phyloP scores from a whole-genome alignment of 2,329 filamentous ascomycete species.

The Botrytis deweyae region DNA sequence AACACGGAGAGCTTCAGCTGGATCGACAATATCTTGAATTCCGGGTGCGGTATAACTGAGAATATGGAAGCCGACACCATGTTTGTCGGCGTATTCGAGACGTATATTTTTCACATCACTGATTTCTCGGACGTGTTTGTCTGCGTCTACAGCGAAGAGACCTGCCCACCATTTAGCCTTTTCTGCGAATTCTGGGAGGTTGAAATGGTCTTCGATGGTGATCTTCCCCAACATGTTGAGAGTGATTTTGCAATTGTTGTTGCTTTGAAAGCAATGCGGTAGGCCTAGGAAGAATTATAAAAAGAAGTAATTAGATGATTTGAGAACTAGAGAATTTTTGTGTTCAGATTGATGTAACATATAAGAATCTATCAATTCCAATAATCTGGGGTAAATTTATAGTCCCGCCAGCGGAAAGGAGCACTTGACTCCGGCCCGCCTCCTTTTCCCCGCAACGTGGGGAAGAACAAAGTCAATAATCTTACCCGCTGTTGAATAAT shows the following conservation, averaged over 20 bases:
- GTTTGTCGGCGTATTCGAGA: slow-evolving; percentile 46
- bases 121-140: slow-evolving; percentile 58
- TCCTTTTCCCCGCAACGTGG: not conserved
- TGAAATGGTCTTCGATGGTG: slow-evolving; percentile 18
- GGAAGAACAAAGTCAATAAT: not conserved
- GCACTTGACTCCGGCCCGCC: not conserved
- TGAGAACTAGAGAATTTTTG: not conserved
- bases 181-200: slow-evolving; percentile 46
- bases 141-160: slow-evolving; percentile 58
- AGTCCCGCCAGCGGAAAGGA: not conserved
- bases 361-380: not conserved
- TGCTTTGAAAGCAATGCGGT: not conserved
- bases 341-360: not conserved
- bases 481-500: not conserved
- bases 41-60: slow-evolving; percentile 51
- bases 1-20: slow-evolving; percentile 43
- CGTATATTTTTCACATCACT: slow-evolving; percentile 46
- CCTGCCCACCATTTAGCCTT: slow-evolving; percentile 61
- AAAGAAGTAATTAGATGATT: not conserved
- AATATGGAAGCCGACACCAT: slow-evolving; percentile 51
- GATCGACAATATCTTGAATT: slow-evolving; percentile 48
- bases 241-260: not conserved
- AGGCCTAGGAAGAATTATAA: not conserved
- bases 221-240: slow-evolving; percentile 5
- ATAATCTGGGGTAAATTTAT: not conserved